Conservation (phyloP, 2,329 filamentous ascomycete genomes). For the Magnaporthiopsis poae region DNA sequence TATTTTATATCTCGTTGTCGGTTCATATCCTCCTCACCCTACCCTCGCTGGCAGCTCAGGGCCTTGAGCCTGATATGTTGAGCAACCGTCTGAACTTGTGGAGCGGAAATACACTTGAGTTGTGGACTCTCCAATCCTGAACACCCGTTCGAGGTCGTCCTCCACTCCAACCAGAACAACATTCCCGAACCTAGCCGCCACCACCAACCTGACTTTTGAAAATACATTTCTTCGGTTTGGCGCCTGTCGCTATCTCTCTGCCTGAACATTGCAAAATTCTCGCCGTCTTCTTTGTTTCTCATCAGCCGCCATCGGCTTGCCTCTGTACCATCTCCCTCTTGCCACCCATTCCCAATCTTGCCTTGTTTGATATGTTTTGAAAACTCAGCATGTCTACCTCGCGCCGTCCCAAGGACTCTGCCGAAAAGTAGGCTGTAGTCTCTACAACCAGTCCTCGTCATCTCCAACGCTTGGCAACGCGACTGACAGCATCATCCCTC, state of each 20-base stretch:
- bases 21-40: background rate
- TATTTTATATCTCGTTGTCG: background rate
- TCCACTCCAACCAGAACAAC: background rate
- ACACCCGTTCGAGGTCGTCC: background rate
- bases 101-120: background rate
- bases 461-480: background rate
- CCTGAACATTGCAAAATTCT: no score
- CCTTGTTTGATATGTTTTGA: background rate
- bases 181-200: background rate
- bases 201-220: background rate
- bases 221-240: background rate
- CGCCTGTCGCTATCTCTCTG: background rate
- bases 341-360: background rate
- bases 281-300: background rate
- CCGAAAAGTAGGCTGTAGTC: background rate
- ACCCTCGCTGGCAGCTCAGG: background rate
- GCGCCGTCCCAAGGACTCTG: background rate
- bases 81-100: background rate
- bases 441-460: background rate
- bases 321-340: background rate
- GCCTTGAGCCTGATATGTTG: background rate
- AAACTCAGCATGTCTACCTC: background rate
- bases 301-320: background rate
- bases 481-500: background rate
- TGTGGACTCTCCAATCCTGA: background rate